These are phyloP conservation scores for Termitomyces eurrhizus DNA, from an alignment of 768 basidiomycete genomes.

Conservation along the genomic window DNA sequence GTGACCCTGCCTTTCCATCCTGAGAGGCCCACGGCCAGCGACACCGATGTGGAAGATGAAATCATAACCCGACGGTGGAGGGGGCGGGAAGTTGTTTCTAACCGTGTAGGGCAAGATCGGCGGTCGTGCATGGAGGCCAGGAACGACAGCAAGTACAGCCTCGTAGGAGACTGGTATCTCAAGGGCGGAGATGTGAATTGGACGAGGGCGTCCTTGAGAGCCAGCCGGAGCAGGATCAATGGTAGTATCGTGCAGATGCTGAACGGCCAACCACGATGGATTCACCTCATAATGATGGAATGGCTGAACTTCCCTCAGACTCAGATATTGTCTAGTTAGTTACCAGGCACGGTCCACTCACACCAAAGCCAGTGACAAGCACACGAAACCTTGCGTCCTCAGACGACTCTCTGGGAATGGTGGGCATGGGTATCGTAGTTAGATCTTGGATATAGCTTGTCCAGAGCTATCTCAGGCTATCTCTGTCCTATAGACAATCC, in stretches of 20 bases:
- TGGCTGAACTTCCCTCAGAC: conserved; percentile 35
- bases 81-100: conserved; percentile 27
- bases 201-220: conserved; percentile 21
- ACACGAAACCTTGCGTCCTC: conserved; percentile 37
- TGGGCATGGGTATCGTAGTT: conserved; percentile 25
- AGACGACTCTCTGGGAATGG: conserved; percentile 21
- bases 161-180: conserved; percentile 59
- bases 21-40: conserved; percentile 56
- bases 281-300: conserved; percentile 54
- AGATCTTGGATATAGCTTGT: background rate
- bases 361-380: conserved; percentile 51
- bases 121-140: conserved; percentile 57
- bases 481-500: background rate
- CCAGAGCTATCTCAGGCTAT: background rate
- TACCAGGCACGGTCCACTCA: conserved; percentile 27
- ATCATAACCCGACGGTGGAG: conserved; percentile 54
- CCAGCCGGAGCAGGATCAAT: conserved; percentile 31
- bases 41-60: conserved; percentile 71
- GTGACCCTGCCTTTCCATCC: conserved; percentile 64
- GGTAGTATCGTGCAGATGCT: conserved; percentile 54
- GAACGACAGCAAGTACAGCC: conserved; percentile 48
- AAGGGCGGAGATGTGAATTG: conserved; percentile 58
- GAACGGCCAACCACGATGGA: conserved; percentile 71
- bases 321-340: conserved; percentile 11
- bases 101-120: conserved; percentile 43